These are phyloP conservation scores for Beauveria rudraprayagi DNA, from an alignment of 2,329 filamentous ascomycete genomes.

Conservation along the genomic window DNA sequence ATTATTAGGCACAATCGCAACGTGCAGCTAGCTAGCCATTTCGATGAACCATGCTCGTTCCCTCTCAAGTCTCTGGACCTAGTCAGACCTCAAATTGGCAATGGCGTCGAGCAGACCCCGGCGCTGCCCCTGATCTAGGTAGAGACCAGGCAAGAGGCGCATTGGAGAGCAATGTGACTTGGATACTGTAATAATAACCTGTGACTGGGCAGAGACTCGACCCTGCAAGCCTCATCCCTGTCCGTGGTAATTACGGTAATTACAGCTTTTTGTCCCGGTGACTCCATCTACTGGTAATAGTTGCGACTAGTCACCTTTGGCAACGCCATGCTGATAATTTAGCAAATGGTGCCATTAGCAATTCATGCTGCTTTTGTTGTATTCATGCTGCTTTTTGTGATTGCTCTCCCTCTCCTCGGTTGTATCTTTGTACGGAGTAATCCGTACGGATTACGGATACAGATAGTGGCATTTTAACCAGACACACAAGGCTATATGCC, in stretches of 20 bases:
- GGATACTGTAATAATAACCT: too few species aligned
- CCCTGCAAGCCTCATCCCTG: slow-evolving; percentile 2
- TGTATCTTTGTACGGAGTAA: too few species aligned
- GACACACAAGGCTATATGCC: too few species aligned
- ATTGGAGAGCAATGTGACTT: neutral
- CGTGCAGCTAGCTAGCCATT: neutral
- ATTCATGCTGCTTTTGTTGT: neutral
- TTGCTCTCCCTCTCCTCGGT: too few species aligned
- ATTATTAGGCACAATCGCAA: neutral
- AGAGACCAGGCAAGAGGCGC: neutral
- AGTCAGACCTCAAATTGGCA: neutral
- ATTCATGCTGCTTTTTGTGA: neutral
- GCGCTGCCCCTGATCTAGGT: slow-evolving; percentile 1
- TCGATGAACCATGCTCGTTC: neutral
- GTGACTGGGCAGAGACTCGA: neutral
- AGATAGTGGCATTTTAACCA: too few species aligned
- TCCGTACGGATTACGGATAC: too few species aligned
- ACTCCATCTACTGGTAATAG: neutral
- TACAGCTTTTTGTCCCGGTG: slow-evolving; percentile 4
- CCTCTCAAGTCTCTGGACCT: neutral
- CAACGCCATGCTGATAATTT: neutral
- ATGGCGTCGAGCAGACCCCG: neutral
- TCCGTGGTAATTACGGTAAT: slow-evolving; percentile 20
- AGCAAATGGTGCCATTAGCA: neutral
- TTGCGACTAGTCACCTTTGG: neutral